phyloP scores from a whole-genome alignment of 139 green algal genomes.

The Chlorella sp. region DNA sequence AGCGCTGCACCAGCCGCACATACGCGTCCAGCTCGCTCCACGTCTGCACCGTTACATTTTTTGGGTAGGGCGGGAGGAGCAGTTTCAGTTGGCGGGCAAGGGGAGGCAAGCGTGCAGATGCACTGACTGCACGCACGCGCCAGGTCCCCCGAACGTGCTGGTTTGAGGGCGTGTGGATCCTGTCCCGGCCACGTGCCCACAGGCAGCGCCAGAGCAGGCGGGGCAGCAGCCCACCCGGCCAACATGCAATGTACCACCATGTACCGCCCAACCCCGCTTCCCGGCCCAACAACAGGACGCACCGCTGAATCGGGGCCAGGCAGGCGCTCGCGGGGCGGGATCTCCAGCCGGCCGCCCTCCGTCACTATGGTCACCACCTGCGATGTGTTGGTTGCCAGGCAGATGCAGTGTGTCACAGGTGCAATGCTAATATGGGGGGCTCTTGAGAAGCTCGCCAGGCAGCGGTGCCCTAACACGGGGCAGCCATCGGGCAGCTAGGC shows the following conservation, averaged over 20 bases:
- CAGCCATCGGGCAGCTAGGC: no score
- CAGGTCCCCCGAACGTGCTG: no score
- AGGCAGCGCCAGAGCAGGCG: background rate
- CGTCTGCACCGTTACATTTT: no score
- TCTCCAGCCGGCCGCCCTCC: constrained; percentile 63
- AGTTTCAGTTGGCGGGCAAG: background rate
- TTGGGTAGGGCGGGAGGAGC: no score
- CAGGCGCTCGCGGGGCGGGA: constrained; percentile 54
- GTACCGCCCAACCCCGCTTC: no score
- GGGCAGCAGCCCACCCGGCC: no score
- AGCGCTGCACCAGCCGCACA: constrained; percentile 69
- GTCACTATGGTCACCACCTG: constrained; percentile 70
- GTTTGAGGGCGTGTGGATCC: background rate
- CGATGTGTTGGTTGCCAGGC: constrained; percentile 59
- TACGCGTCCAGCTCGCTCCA: constrained; percentile 56
- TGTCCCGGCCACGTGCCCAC: background rate
- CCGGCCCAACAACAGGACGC: no score
- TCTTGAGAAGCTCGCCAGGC: no score
- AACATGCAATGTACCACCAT: no score
- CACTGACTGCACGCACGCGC: no score
- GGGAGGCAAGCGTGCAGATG: background rate
- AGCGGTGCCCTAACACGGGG: no score
- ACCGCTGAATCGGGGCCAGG: constrained; percentile 47
- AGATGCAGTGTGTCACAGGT: constrained; percentile 36
- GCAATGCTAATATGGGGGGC: no score